These are phyloP conservation scores for Tuber aestivum DNA, from an alignment of 495 filamentous ascomycete species.

Conservation along the genomic window DNA sequence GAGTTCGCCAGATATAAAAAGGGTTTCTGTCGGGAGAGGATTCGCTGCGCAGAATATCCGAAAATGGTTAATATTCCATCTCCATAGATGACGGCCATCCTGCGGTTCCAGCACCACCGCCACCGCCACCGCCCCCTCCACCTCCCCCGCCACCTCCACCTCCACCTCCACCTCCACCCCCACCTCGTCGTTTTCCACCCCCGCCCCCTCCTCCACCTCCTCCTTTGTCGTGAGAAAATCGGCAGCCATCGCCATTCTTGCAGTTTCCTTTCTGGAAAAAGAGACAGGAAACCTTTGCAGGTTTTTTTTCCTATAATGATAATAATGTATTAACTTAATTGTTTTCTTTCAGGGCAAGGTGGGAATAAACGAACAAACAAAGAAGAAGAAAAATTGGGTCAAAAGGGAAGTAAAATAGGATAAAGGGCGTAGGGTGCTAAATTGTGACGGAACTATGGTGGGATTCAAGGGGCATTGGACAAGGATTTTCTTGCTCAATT, in stretches of 20 bases:
- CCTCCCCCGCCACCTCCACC: too few species aligned
- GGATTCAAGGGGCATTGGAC: too few species aligned
- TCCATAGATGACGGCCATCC: slow-evolving; percentile 40
- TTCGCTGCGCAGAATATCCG: slow-evolving; percentile 6
- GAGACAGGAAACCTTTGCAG: slow-evolving; percentile 35
- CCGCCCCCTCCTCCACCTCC: slow-evolving; percentile 5
- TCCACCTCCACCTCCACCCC: slow-evolving; percentile 6
- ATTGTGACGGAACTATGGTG: background rate
- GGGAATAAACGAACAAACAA: slow-evolving; percentile 9
- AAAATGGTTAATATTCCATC: slow-evolving; percentile 36
- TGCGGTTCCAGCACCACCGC: slow-evolving; percentile 26
- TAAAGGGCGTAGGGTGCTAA: background rate
- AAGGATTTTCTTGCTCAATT: background rate
- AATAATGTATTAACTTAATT: slow-evolving; percentile 23
- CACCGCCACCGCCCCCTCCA: too few species aligned
- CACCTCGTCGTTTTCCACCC: slow-evolving; percentile 12
- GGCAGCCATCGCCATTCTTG: slow-evolving; percentile 40
- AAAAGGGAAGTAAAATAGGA: background rate
- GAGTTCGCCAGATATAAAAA: background rate
- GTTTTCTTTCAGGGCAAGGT: slow-evolving; percentile 14
- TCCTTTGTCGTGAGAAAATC: slow-evolving; percentile 38
- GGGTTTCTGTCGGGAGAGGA: background rate
- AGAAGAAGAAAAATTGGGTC: background rate
- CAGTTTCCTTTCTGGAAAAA: slow-evolving; percentile 42
- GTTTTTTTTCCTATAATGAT: slow-evolving; percentile 38